Evolutionary conservation across 1,284 basidiomycete species (phyloP), one percentile per base, ranked within the genome.

Genomic region (Ustilago cynodontis): DNA sequence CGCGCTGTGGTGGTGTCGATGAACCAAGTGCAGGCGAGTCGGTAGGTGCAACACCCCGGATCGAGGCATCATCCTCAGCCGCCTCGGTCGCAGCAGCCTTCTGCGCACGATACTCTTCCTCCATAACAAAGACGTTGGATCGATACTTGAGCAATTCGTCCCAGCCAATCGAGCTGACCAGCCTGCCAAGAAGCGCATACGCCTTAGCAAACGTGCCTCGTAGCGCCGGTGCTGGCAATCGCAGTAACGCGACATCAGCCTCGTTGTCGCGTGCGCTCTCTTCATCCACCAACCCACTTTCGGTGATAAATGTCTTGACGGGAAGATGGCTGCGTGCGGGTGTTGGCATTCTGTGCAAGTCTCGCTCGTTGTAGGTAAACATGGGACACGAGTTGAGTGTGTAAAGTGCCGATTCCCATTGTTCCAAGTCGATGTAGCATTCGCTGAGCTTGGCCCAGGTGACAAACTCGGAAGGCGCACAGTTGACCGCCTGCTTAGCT

Each of bases 371-470:
- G 88, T 94, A 99, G 1, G 96, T 98, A 87, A 99, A 99, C 96
- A 99, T 99, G 0, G 96, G 96, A 88, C 97, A 99, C 41, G 96
- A 98, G 86, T 99, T 99, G 69, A 99, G 90, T 1, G 96, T 98
- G 43, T 98, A 89, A 14, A 99, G 88, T 0, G 96, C 94, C 89
- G 79, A 80, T 82, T 97, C 93, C 86, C 90, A 98, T 85, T 95
- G 91, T 14, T 91, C 91, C 55, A 94, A 87, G 69, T 97, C 94
- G 60, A 98, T 95, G 86, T 96, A 97, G 70, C 95, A 89, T 78
- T 98, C 94, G 0, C 96, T 95, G 70, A 98, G 88, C 87, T 98
- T 99, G 80, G 98, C 95, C 96, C 96, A 99, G 0, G 95, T 98
- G 29, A 97, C 92, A 79, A 98, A 99, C 87, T 99, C 97, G 87